A percentile compares a stretch with the other conserved stretches of the same genome.
Conservation (phyloP, 1,284 basidiomycete species). For the Veloboletus limbatus region DNA sequence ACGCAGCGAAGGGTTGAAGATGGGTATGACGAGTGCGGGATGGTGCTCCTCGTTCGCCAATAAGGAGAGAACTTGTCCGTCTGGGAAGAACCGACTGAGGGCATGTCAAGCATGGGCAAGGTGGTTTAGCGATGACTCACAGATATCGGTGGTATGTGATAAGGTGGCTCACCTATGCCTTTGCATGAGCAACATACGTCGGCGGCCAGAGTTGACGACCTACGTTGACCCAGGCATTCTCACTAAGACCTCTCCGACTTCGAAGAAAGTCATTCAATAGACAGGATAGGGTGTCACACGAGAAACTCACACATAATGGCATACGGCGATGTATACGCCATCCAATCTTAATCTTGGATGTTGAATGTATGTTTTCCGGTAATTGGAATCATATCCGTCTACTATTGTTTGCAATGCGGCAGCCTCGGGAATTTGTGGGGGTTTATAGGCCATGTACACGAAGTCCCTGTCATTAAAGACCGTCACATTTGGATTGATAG, state of each 20-base stretch:
- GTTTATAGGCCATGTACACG: constrained; percentile 60
- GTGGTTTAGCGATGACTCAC: constrained; percentile 41
- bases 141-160: constrained; percentile 84
- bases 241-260: constrained; percentile 75
- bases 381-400: constrained; percentile 56
- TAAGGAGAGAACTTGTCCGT: constrained; percentile 83
- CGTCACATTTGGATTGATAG: constrained; percentile 8
- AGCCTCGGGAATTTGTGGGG: constrained; percentile 63
- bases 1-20: constrained; percentile 71
- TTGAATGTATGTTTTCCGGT: constrained; percentile 74
- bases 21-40: constrained; percentile 75
- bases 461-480: constrained; percentile 41
- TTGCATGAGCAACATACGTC: constrained; percentile 4
- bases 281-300: not conserved
- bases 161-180: constrained; percentile 59
- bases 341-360: constrained; percentile 81
- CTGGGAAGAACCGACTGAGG: constrained; percentile 82
- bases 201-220: constrained; percentile 28
- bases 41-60: constrained; percentile 78
- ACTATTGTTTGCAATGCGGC: constrained; percentile 48
- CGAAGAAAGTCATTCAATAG: constrained; percentile 5
- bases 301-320: constrained; percentile 69
- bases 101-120: constrained; percentile 5
- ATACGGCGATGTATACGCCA: constrained; percentile 87
- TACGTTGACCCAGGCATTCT: constrained; percentile 83